Base-by-base conservation (phyloP, 768 basidiomycete species). In the Phanerodontia chrysosporium region DNA sequence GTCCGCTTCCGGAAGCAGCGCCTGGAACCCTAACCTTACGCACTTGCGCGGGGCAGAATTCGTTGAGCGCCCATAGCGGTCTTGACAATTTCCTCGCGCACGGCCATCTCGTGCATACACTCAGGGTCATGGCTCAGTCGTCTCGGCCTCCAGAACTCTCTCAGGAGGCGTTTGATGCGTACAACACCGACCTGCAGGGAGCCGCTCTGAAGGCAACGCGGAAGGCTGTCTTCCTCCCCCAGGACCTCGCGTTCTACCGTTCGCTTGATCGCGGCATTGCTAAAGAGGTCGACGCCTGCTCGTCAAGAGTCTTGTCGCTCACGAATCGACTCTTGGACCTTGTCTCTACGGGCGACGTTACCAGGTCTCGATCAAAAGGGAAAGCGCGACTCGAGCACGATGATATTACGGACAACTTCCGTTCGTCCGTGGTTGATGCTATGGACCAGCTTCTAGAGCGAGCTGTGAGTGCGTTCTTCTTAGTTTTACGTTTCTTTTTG, bases 211-310 rank as follows among this genome's bases (percentile, higher is more conserved):
- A 80, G 46, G 78, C 87, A 8, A 90, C 89, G 2, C 79, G 83
- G 55, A 74, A 79, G 51, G 81, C 89, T 0, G 82, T 81, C 1
- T 74, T 75, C 1, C 75, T 92, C 2, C 88, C 93, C 2, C 62
- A 76, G 14, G 95, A 98, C 74, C 76, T 98, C 58, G 74, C 79
- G n/a, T 98, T 95, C 72, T 92, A 97, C 73, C 87, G 92, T 24
- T 90, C 95, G 1, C 83, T 98, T 62, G 89, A 95, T 70, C 72
- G 81, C 3, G 76, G 73, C 1, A 78, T 97, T 55, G 88, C 87
- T 1, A 76, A 76, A 55, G 82, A 86, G 44, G 72, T 97, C 35
- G 95, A 98, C 66, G 71, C 67, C 3, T 81, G 90, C 57, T 87
- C 90, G 0, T 72, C 79, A 16, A 78, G 83, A 29, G 79, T 95